Percentiles rank a stretch among this genome's conserved stretches.
phyloP scores from a whole-genome alignment of 345 rosid species.

The Xanthoceras sorbifolium region DNA sequence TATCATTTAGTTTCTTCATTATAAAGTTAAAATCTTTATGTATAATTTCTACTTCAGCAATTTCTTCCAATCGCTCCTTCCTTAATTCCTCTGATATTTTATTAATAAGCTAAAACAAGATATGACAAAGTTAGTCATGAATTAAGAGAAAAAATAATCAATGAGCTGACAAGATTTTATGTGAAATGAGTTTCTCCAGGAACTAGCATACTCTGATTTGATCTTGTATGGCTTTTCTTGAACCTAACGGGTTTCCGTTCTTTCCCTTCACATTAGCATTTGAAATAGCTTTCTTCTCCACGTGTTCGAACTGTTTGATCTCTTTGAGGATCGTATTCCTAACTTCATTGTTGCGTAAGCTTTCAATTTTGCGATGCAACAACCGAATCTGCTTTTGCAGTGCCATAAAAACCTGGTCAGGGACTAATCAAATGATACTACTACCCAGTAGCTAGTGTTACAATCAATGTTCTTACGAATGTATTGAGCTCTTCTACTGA shows the following conservation, averaged over 20 bases:
- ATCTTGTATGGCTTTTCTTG: background rate
- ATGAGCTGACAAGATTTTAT: background rate
- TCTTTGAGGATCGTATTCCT: background rate
- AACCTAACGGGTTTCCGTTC: background rate
- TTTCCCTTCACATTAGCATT: constrained; percentile 13
- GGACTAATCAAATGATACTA: too few species aligned
- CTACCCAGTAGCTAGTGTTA: background rate
- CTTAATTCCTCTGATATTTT: background rate
- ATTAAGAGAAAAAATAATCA: background rate
- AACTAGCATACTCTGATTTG: background rate
- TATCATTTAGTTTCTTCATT: background rate
- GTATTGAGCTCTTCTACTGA: background rate
- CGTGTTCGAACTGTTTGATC: background rate
- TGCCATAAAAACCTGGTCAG: too few species aligned
- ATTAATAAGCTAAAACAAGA: background rate
- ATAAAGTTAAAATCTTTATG: background rate
- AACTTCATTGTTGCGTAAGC: too few species aligned
- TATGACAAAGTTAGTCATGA: background rate
- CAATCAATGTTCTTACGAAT: background rate
- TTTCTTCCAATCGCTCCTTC: background rate
- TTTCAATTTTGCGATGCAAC: background rate
- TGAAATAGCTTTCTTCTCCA: background rate
- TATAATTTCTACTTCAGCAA: background rate
- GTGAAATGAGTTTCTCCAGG: background rate
- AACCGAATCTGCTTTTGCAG: background rate